A percentile compares a stretch with the other conserved stretches of the same genome.
These are phyloP conservation scores for Primulina tabacum DNA, from an alignment of 257 asterid genomes.

Conservation along the genomic window DNA sequence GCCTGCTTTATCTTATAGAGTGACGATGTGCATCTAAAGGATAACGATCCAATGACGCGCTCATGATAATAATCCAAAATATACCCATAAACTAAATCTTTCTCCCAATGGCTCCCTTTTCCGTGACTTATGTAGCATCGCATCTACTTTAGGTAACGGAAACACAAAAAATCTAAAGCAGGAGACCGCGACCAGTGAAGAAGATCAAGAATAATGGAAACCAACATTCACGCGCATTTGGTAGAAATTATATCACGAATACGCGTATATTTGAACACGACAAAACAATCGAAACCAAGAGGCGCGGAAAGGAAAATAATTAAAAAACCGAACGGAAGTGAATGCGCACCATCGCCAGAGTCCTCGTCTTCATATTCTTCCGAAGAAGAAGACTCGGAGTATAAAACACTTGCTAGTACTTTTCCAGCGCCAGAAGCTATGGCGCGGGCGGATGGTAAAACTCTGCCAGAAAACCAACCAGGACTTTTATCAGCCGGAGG, in stretches of 20 bases:
- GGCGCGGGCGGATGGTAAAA: slow-evolving; percentile 49
- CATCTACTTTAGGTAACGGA: not conserved
- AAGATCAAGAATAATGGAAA: not conserved
- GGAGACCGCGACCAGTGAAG: slow-evolving; percentile 13
- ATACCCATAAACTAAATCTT: not conserved
- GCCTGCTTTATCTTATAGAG: not conserved
- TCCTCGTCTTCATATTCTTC: slow-evolving; percentile 41
- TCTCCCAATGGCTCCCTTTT: slow-evolving; percentile 4
- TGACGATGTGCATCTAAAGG: not conserved
- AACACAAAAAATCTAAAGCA: slow-evolving; percentile 12
- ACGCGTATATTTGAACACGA: slow-evolving; percentile 5
- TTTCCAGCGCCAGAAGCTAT: slow-evolving; percentile 78
- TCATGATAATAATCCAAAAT: not conserved
- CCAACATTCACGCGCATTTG: not conserved
- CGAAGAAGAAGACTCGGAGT: slow-evolving; percentile 48
- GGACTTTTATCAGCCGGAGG: slow-evolving; percentile 35
- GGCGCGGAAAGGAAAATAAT: not conserved
- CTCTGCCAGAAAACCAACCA: slow-evolving; percentile 43
- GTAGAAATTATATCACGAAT: not conserved
- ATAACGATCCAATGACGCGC: not conserved
- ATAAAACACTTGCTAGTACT: slow-evolving; percentile 52
- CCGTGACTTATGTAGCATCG: not conserved
- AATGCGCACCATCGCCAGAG: slow-evolving; percentile 37
- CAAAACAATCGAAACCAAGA: not conserved
- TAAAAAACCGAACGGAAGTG: not conserved